Base-by-base conservation (phyloP, 257 asterid genomes). In the Cinchona pubescens region DNA sequence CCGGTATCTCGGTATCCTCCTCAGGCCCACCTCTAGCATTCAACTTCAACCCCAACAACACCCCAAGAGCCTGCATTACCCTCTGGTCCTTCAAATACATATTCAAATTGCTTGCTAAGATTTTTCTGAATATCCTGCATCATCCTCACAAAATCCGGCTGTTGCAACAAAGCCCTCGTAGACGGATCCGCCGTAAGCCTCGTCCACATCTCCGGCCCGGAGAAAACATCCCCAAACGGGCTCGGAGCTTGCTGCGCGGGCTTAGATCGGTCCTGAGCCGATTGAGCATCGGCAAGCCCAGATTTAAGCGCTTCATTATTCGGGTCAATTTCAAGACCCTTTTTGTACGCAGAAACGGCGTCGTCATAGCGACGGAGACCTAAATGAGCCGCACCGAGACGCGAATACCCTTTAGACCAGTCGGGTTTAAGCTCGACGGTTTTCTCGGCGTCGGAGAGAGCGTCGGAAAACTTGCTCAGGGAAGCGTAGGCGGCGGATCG, bases 401-500 rank as follows among this genome's bases (percentile, higher is more conserved):
- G 97, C 19, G 98, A 94, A 64, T 92, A 94, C 60, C 93, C 97
- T 70, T 92, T 94, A 0, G 82, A 69, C 98, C 98, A 94, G 32
- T 92, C 90, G 29, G 97, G 92, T 71, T 92, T 94, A 18, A 94
- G 85, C 73, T 92, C 96, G 40, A 92, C 97, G 16, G 98, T 94
- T 77, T 90, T 92, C 76, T 86, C 79, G 18, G 98, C 98, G 56
- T 94, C 97, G 34, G 92, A n/a, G 9, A 93, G 87, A 21, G 98
- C 98, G 27, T 90, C 89, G 25, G 93, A 67, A 83, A 79, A 94
- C 11, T 82, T 80, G 35, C 76, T 79, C 70, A 92, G 81, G 0
- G 98, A 94, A 30, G 98, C 97, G 72, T 87, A 82, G 32, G 98
- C 85, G 67, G 98, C 98, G 76, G 98, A 94, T 83, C 98, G 88